Evolutionary conservation across 1,139 yeast species (phyloP), one percentile per base, ranked within the genome.

Genomic region (Suhomyces ambrosiae): DNA sequence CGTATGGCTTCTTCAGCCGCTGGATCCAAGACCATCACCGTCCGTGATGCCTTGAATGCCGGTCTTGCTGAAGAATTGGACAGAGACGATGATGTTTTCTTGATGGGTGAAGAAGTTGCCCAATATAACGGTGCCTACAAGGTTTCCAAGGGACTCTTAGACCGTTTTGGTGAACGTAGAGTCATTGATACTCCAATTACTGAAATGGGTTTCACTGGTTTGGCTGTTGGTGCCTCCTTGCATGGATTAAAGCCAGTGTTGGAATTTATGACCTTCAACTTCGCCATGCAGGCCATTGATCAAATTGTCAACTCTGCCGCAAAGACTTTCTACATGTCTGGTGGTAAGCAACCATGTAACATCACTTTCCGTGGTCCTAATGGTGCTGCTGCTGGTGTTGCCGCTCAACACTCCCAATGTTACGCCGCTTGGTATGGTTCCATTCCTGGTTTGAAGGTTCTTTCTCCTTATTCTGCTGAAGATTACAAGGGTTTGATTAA

Each of bases 331-430:
- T 92, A 92, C 74, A 92, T 92, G 99, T 86, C 97, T 47, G 99
- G 99, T 65, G 99, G 99, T 75, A 86, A 82, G 49, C 97, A 90
- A 71, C 90, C 90, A 46, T 90, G 97, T 76, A 90, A 87, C 69
- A 87, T 92, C 60, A 90, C 96, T 37, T 94, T 94, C 79, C 85
- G 98, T 71, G 98, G 98, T 58, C 97, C 98, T 47, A 94, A 94
- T 68, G 99, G 98, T 69, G 96, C 98, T 35, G 97, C 98, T 54
- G 97, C 97, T 33, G 97, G 98, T 79, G 98, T 92, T 54, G 99
- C 81, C 55, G 99, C 99, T 43, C 99, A 92, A 71, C 99, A 92
- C 73, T 92, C 98, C 28, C 99, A 92, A 73, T 95, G 89, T 71
- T 92, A 82, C 67, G 79, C 97, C 41, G 89, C 96, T 38, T 92